Evolutionary conservation across 1,284 basidiomycete species (phyloP), one percentile per base, ranked within the genome.

Genomic region (Melampsora larici-populina): DNA sequence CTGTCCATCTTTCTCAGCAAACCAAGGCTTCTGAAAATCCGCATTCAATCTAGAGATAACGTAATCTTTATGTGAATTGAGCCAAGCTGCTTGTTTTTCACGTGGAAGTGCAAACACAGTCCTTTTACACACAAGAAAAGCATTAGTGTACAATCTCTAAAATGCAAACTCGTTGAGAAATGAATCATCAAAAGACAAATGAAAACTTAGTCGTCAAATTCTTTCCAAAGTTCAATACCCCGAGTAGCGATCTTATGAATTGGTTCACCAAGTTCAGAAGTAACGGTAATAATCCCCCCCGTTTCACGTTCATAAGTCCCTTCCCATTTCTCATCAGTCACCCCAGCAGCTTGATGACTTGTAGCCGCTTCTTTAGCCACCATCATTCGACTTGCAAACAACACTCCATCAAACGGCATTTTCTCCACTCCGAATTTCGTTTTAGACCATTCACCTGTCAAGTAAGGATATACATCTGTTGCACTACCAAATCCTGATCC

Each of bases 231-330:
- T 86, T 93, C 97, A 84, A 98, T 93, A 75, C 89, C 97, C 69
- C 97, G 92, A 68, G 91, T 99, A 70, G 96, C 94, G 83, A 98
- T 92, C 88, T 99, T 98, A 87, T 99, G 96, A 82, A 99, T 99
- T 31, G 95, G 95, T 85, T 99, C 97, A 70, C 96, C 96, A 67
- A 99, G 89, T 87, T 99, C 97, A 4, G 95, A 98, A 81, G 91
- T 92, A 80, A 99, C 97, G 11, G 96, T 98, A 80, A 99, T 88
- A 82, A 98, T 92, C 70, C 95, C 95, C 80, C 96, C 96, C 15
- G 94, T 97, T 80, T 94, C 92, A 85, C 93, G 94, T 81, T 89
- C 86, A 84, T 99, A 99, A 0, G 96, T 97, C 63, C 91, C 92
- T 84, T 99, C 96, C 96, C 95, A 98, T 79, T 91, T 87, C 78